Conservation (phyloP, 2,329 filamentous ascomycete genomes). For the Acarospora socialis region DNA sequence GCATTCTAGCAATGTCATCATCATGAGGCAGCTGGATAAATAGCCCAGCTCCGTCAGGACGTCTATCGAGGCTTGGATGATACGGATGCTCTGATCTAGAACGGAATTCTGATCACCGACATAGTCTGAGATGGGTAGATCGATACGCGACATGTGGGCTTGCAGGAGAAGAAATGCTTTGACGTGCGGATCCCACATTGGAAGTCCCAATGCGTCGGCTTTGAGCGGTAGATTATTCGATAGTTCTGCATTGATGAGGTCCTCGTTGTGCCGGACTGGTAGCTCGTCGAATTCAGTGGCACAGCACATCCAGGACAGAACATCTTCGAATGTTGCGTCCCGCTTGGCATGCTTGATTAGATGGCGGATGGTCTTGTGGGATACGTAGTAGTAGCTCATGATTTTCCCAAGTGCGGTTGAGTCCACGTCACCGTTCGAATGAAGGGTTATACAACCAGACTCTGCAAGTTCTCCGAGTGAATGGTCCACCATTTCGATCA, state of each 20-base stretch:
- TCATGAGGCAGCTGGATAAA: constrained; percentile 59
- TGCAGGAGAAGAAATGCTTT: constrained; percentile 91
- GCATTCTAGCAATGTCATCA: constrained; percentile 76
- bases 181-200: constrained; percentile 97
- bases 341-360: constrained; percentile 64
- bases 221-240: constrained; percentile 65
- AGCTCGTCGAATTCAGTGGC: constrained; percentile 96
- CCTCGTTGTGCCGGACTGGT: constrained; percentile 94
- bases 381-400: constrained; percentile 98
- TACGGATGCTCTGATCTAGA: constrained; percentile 89
- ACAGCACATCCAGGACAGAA: constrained; percentile 78
- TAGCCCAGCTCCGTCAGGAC: constrained; percentile 82
- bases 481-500: constrained; percentile 81
- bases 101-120: constrained; percentile 83
- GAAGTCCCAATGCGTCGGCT: constrained; percentile 50
- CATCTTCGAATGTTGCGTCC: constrained; percentile 64
- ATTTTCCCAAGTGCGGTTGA: constrained; percentile 89
- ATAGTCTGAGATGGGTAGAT: constrained; percentile 91
- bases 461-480: constrained; percentile 69
- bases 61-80: constrained; percentile 89
- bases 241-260: constrained; percentile 86
- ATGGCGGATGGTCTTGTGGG: constrained; percentile 84
- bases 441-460: constrained; percentile 70
- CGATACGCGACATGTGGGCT: constrained; percentile 84
- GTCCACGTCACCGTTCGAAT: constrained; percentile 78